Conservation (phyloP, 2,329 filamentous ascomycete genomes). For the Fusarium nematophilum region DNA sequence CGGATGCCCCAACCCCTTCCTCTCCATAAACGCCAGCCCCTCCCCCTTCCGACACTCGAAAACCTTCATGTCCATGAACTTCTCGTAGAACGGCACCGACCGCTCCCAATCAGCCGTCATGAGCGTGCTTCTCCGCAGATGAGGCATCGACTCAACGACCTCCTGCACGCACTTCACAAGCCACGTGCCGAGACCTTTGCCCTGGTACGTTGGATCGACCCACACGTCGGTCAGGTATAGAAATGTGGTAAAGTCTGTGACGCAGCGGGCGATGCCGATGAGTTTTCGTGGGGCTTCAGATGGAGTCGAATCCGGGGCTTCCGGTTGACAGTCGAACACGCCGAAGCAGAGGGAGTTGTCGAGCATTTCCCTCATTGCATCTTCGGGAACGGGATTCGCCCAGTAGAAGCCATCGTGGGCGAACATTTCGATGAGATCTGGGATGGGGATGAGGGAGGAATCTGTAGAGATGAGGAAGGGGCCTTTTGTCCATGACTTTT, state of each 20-base stretch:
- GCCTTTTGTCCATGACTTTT: conserved; percentile 53
- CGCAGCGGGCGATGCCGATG: conserved; percentile 56
- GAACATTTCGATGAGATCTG: conserved; percentile 61
- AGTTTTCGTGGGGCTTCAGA: background rate
- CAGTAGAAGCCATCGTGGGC: conserved; percentile 65
- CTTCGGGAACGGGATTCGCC: conserved; percentile 59
- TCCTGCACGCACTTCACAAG: conserved; percentile 68
- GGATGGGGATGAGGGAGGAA: conserved; percentile 58
- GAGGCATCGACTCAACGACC: conserved; percentile 60
- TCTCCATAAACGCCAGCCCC: conserved; percentile 44
- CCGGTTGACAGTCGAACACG: conserved; percentile 53
- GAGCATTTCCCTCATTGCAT: conserved; percentile 57
- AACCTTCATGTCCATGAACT: conserved; percentile 46
- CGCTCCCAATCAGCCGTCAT: conserved; percentile 53
- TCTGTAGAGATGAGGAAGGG: conserved; percentile 68
- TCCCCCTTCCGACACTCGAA: conserved; percentile 33
- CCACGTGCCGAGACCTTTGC: conserved; percentile 70
- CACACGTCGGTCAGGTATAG: conserved; percentile 74
- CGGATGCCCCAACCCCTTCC: conserved; percentile 40
- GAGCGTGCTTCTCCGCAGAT: conserved; percentile 65
- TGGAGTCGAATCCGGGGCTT: accelerated
- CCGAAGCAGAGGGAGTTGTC: conserved; percentile 67
- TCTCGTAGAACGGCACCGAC: conserved; percentile 50
- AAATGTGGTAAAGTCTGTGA: conserved; percentile 74
- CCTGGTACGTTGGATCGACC: conserved; percentile 64